These are phyloP conservation scores for Flueggea neowawraea DNA, from an alignment of 441 rosid species.

Conservation along the genomic window DNA sequence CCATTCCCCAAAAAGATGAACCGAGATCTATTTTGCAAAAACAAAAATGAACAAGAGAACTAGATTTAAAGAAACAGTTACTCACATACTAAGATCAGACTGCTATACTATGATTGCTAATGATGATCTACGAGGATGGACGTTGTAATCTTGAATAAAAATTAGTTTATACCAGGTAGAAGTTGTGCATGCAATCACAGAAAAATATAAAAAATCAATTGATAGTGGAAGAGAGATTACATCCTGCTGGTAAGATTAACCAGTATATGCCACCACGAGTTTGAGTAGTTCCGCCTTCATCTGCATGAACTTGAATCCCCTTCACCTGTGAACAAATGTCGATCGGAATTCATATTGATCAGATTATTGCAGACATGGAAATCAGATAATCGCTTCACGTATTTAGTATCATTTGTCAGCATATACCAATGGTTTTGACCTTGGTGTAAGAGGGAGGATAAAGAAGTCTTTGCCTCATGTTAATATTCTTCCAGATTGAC, in stretches of 20 bases:
- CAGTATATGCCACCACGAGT: conserved; percentile 93
- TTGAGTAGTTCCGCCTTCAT: conserved; percentile 87
- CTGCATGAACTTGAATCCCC: conserved; percentile 85
- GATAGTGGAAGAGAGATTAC: conserved; percentile 37
- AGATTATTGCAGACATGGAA: not conserved
- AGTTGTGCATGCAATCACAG: not conserved
- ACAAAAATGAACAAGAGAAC: not conserved
- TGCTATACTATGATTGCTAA: too few species aligned
- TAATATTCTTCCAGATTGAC: not conserved
- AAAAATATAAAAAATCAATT: not conserved
- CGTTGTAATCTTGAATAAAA: too few species aligned
- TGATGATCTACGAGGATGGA: too few species aligned
- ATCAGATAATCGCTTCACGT: not conserved
- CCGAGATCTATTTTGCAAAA: conserved; percentile 64
- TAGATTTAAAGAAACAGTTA: too few species aligned
- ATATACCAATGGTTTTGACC: not conserved
- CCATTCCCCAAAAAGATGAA: conserved; percentile 98
- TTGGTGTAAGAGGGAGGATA: conserved; percentile 6
- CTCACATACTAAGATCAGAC: too few species aligned
- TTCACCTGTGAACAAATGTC: conserved; percentile 58
- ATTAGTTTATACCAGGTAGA: not conserved
- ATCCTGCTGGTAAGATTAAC: conserved; percentile 96
- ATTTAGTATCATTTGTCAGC: conserved; percentile 23
- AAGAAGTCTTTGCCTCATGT: not conserved
- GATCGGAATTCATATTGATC: conserved; percentile 6